A percentile compares a stretch with the other conserved stretches of the same genome.
phyloP scores from a whole-genome alignment of 2,329 filamentous ascomycete genomes.

The Camillea tinctor region DNA sequence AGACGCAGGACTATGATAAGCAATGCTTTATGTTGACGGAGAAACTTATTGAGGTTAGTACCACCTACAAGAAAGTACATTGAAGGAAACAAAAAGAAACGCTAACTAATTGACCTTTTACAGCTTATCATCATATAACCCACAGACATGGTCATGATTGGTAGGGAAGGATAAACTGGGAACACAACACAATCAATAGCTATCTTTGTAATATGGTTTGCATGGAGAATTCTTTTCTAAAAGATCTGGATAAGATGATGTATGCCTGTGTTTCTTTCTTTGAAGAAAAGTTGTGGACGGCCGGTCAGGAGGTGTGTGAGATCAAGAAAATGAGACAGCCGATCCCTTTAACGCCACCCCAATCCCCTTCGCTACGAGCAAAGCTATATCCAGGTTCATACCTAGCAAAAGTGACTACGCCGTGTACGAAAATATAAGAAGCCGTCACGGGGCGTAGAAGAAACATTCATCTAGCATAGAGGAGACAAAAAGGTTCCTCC shows the following conservation, averaged over 20 bases:
- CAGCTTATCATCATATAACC: not conserved
- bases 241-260: not conserved
- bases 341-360: not conserved
- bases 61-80: not conserved
- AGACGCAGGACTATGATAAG: conserved; percentile 48
- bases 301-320: not conserved
- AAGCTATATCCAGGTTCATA: not conserved
- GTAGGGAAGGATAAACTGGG: not conserved
- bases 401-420: not conserved
- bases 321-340: not conserved
- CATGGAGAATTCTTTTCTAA: not conserved
- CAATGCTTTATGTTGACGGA: conserved; percentile 56
- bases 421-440: not conserved
- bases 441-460: not conserved
- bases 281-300: not conserved
- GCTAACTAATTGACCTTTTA: not conserved
- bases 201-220: not conserved
- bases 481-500: too few relatives aligned
- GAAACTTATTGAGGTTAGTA: conserved; percentile 58
- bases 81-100: not conserved
- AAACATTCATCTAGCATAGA: not conserved
- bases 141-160: not conserved
- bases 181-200: not conserved
- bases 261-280: not conserved
- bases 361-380: not conserved